These are phyloP conservation scores for Schoenoplectus tabernaemontani DNA, from an alignment of 202 grass and related monocot species.

Conservation along the genomic window DNA sequence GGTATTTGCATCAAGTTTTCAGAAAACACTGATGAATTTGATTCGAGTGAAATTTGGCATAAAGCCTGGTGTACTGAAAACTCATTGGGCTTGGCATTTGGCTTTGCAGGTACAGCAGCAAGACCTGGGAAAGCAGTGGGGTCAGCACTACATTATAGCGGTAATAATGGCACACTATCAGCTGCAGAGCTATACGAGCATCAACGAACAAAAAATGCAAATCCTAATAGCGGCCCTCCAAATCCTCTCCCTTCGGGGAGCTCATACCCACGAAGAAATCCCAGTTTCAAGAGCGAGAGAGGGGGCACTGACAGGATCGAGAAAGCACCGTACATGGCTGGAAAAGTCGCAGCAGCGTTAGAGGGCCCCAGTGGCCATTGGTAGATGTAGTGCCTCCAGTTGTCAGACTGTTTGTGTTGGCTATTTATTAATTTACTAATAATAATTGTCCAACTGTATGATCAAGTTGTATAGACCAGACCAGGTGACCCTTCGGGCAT, in stretches of 20 bases:
- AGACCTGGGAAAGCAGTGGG: slow-evolving; percentile 60
- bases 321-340: slow-evolving; percentile 40
- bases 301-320: slow-evolving; percentile 52
- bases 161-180: slow-evolving; percentile 23
- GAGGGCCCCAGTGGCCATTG: slow-evolving; percentile 51
- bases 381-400: slow-evolving; percentile 33
- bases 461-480: slow-evolving; percentile 24
- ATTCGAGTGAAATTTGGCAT: not conserved
- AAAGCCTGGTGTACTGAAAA: not conserved
- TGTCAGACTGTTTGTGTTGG: not conserved
- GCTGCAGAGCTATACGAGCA: slow-evolving; percentile 52
- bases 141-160: slow-evolving; percentile 31
- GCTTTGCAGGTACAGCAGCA: slow-evolving; percentile 37
- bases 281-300: slow-evolving; percentile 74
- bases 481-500: slow-evolving; percentile 14
- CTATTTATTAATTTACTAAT: slow-evolving; percentile 12
- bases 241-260: slow-evolving; percentile 43
- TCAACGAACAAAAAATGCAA: slow-evolving; percentile 33
- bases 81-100: not conserved
- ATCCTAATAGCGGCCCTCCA: slow-evolving; percentile 24
- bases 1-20: not conserved
- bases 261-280: slow-evolving; percentile 64
- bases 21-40: not conserved
- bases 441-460: slow-evolving; percentile 20
- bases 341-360: slow-evolving; percentile 51